Base-by-base conservation (phyloP, 257 asterid genomes). In the Vinca minor region DNA sequence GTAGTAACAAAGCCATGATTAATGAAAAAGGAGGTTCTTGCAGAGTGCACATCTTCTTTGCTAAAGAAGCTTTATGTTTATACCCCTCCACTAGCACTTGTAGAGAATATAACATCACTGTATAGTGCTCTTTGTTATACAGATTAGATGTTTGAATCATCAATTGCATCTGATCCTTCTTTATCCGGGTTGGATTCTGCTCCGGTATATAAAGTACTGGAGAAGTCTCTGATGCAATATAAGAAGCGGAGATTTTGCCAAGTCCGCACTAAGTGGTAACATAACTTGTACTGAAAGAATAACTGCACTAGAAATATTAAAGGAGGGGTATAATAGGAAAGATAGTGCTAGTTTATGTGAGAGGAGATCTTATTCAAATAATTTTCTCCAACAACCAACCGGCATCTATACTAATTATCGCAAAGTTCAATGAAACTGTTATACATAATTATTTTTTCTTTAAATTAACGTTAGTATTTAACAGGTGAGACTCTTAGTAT, bases 61-160 rank as follows among this genome's bases (percentile, higher is more conserved):
- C 76, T 72, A 81, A 83, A 84, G 86, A 74, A 66, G 86, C 86
- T 87, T 77, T 84, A 74, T 81, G 82, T 67, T 77, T 76, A 74
- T 87, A 74, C 81, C 67, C 72, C 63, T 70, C 82, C 81, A 79
- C 78, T 69, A 71, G 70, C 71, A 71, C 75, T 72, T 60, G 73
- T 64, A 53, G 74, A 75, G 83, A 80, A 82, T 85, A 83, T 85
- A 83, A 80, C 68, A 76, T 68, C 77, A 74, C 45, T 53, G 26
- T 57, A 59, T 63, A 65, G 65, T 57, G 58, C 76, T 79, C 71
- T 34, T n/a, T n/a, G n/a, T n/a, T 59, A 52, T 66, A 71, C 63
- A 65, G 46, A 76, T 28, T 61, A 50, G 74, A 71, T 69, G 66
- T 64, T 47, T 64, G 69, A 48, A 53, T n/a, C n/a, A 34, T 32